A percentile compares a stretch with the other conserved stretches of the same genome.
These are phyloP conservation scores for Pseudozyma sp. DNA, from an alignment of 1,284 basidiomycete species.

Conservation along the genomic window DNA sequence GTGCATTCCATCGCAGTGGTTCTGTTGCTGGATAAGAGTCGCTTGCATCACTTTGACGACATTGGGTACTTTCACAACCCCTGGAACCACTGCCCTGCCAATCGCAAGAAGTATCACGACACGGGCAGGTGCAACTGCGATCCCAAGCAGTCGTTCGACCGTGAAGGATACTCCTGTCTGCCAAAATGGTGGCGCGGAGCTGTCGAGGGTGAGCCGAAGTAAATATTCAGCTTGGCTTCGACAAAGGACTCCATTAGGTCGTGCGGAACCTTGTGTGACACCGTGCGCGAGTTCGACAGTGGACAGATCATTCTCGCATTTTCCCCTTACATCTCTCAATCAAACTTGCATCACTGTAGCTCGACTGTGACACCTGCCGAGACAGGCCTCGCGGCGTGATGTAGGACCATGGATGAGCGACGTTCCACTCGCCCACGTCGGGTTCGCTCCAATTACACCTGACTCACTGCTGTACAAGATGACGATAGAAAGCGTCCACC, in stretches of 20 bases:
- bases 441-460: no score
- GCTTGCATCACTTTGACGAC: constrained; percentile 58
- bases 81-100: constrained; percentile 62
- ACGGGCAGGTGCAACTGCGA: constrained; percentile 62
- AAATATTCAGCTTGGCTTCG: not conserved
- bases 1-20: constrained; percentile 68
- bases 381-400: not conserved
- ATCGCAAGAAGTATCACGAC: constrained; percentile 61
- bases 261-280: not conserved
- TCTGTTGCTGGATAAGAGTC: constrained; percentile 52
- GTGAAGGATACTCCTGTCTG: constrained; percentile 59
- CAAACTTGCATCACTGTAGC: not conserved
- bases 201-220: constrained; percentile 54
- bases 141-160: constrained; percentile 59
- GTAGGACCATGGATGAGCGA: not conserved
- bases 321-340: not conserved
- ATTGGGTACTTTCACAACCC: constrained; percentile 66
- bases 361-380: no score
- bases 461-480: constrained; percentile 13
- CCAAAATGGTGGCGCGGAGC: constrained; percentile 58
- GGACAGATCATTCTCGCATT: not conserved
- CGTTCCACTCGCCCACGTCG: no score
- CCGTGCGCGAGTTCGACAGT: no score
- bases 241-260: no score
- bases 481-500: constrained; percentile 33